Percentiles rank a stretch among this genome's conserved stretches.
Conservation (phyloP, 2,329 filamentous ascomycete genomes). For the Stagonosporopsis cucurbitacearum region DNA sequence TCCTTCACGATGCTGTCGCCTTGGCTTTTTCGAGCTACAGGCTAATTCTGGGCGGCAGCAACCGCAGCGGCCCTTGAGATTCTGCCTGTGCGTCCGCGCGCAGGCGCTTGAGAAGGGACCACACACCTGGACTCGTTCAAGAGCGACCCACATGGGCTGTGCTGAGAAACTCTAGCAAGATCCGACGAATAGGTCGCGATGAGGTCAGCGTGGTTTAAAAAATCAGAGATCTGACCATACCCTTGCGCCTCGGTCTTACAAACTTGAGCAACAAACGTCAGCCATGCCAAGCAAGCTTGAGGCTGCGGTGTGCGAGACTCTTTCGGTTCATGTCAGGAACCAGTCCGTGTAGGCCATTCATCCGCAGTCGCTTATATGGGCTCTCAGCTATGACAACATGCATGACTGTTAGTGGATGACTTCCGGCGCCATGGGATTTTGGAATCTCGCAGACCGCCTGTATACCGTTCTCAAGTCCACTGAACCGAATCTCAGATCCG, state of each 20-base stretch:
- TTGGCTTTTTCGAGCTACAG: conserved; percentile 3
- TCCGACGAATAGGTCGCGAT: background rate
- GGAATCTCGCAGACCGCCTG: conserved; percentile 4
- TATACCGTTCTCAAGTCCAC: background rate
- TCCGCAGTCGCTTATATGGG: background rate
- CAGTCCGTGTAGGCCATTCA: background rate
- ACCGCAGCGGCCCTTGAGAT: background rate
- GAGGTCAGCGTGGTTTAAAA: conserved; percentile 6
- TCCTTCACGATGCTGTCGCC: conserved; percentile 6
- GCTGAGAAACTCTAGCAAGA: background rate
- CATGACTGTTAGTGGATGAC: conserved; percentile 4
- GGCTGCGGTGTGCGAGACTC: conserved; percentile 2
- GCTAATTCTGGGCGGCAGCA: background rate
- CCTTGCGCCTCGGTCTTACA: conserved; percentile 4
- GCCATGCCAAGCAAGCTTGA: conserved; percentile 11
- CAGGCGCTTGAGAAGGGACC: background rate
- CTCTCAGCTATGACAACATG: conserved; percentile 13
- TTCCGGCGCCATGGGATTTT: background rate
- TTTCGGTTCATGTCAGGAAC: conserved; percentile 12
- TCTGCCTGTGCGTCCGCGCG: background rate
- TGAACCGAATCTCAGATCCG: background rate
- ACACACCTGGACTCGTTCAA: too few species aligned
- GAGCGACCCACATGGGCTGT: background rate
- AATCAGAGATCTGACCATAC: background rate
- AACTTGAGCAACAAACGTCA: conserved; percentile 7